These are phyloP conservation scores for Eucalyptus fibrosa DNA, from an alignment of 345 rosid species.

Conservation along the genomic window DNA sequence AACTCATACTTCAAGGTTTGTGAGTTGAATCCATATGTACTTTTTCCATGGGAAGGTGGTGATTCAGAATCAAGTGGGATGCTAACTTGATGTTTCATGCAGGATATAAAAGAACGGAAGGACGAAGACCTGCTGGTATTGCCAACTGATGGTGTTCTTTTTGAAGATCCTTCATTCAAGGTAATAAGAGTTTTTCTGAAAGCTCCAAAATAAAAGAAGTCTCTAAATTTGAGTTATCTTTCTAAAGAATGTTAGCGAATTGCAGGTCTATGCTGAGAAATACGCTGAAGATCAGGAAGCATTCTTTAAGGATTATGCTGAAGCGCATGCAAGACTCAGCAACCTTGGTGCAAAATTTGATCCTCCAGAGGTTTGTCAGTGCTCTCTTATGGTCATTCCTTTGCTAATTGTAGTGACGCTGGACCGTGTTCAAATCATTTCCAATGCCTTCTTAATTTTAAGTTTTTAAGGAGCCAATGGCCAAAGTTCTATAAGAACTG, in stretches of 20 bases:
- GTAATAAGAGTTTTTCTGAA: constrained; percentile 13
- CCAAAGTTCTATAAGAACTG: neutral
- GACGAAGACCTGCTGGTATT: constrained; percentile 77
- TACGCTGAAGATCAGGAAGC: constrained; percentile 78
- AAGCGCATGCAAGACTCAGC: constrained; percentile 96
- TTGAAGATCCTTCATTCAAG: constrained; percentile 92
- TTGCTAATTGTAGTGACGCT: neutral
- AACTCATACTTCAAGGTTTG: constrained; percentile 95
- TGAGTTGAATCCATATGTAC: neutral
- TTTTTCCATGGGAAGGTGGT: neutral
- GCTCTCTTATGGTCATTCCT: neutral
- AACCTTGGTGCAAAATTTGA: constrained; percentile 88
- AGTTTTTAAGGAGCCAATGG: neutral
- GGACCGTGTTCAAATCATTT: neutral
- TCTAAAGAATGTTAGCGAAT: neutral
- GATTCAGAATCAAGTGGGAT: neutral
- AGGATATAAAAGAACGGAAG: constrained; percentile 71
- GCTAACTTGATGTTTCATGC: neutral
- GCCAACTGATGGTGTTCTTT: constrained; percentile 89
- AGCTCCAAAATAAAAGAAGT: neutral
- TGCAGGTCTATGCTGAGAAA: constrained; percentile 84
- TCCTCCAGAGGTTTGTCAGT: constrained; percentile 73
- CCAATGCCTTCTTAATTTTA: neutral
- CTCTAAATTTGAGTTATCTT: neutral
- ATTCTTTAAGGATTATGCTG: constrained; percentile 88